Base-by-base conservation (phyloP, 495 filamentous ascomycete species). In the Aspergillus wentii region DNA sequence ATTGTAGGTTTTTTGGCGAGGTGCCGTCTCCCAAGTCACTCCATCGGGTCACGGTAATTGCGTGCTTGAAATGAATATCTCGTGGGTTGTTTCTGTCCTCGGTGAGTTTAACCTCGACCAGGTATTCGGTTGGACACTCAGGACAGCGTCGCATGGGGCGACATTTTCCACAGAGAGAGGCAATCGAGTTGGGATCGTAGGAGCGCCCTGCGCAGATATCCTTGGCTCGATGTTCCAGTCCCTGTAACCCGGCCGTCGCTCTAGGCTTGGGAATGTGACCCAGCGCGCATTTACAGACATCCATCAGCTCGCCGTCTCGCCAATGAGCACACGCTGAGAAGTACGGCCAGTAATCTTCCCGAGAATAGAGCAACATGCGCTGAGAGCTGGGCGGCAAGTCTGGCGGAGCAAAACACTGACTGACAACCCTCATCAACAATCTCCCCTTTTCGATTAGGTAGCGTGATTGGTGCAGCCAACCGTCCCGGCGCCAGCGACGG, bases 271-370 rank as follows among this genome's bases (percentile, higher is more conserved):
- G 76, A 18, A 81, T 69, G 42, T 79, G 77, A 8, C 48, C 48
- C n/a, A 79, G 54, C 2, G 75, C 73, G 51, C 77, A 81, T 52
- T 79, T 79, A 45, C 72, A 76, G 26, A 69, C 41, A 20, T 63
- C 52, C 71, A 78, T 76, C 7, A 81, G 59, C 27, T 72, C 69
- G 37, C 77, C 77, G 43, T 79, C 69, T 16, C 67, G 62, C 76
- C 76, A 79, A 54, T 81, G 77, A 15, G 72, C 66, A 51, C 76
- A 81, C 3, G 59, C 66, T 7, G 66, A 71, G 66, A 79, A 79
- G 44, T 69, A 79, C 0, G 77, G 76, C 53, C 63, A 70, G 61
- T 76, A 79, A 48, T 81, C 74, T 22, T 77, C 70, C 23, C 73
- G 66, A 15, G 65, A 68, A 57, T 72, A 77, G 14, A 81, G 65